Evolutionary conservation across 768 basidiomycete species (phyloP).

Genomic region (Pleurotus platypus): DNA sequence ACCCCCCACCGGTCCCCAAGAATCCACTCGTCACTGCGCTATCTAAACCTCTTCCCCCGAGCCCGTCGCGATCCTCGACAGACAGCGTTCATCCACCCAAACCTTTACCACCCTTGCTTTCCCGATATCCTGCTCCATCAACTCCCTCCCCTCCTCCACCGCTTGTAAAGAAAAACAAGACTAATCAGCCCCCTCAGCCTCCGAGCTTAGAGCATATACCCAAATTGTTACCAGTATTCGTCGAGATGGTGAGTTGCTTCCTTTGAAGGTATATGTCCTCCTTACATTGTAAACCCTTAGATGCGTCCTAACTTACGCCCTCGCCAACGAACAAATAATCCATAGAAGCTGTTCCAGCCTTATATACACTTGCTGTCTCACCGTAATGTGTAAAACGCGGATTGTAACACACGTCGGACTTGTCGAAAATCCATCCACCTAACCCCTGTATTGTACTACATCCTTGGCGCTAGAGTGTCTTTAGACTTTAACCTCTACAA

Average conservation of each 20-base stretch:
- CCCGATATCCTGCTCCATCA: not conserved
- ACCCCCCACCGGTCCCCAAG: slow-evolving; percentile 35
- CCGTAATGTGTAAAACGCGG: no score
- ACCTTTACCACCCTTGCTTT: not conserved
- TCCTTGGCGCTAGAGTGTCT: no score
- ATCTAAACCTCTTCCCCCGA: slow-evolving; percentile 41
- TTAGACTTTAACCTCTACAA: no score
- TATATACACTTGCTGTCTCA: no score
- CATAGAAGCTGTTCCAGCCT: not conserved
- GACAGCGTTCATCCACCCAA: slow-evolving; percentile 8
- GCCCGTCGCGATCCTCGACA: slow-evolving; percentile 20
- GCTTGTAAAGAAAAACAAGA: slow-evolving; percentile 39
- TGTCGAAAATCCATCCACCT: no score
- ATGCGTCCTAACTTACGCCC: slow-evolving; percentile 41
- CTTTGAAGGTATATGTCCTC: not conserved
- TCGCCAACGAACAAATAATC: slow-evolving; percentile 15
- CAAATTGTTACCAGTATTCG: slow-evolving; percentile 82
- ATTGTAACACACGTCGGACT: no score
- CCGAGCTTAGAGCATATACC: slow-evolving; percentile 80
- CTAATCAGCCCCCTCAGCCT: slow-evolving; percentile 46
- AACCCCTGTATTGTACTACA: no score
- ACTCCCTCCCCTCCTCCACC: slow-evolving; percentile 13
- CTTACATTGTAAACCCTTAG: slow-evolving; percentile 17
- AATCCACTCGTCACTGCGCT: slow-evolving; percentile 22
- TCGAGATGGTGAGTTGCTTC: slow-evolving; percentile 73